Conservation (phyloP, 1,139 yeast species). For the Taphrina communis region DNA sequence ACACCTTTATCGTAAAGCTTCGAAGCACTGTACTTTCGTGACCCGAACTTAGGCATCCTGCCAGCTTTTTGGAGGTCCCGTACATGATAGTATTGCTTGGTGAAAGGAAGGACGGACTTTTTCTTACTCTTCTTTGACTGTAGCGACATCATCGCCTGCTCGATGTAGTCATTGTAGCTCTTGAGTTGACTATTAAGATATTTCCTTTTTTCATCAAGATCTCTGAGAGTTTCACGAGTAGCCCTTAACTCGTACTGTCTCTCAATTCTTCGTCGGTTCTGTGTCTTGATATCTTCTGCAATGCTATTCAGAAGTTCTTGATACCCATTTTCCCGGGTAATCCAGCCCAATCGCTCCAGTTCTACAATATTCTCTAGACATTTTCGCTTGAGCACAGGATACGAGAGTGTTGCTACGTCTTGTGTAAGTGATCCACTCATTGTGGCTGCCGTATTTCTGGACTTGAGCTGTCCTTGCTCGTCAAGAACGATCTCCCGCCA, state of each 20-base stretch:
- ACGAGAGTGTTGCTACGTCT: slow-evolving; percentile 57
- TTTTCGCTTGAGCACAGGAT: slow-evolving; percentile 75
- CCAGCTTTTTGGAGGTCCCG: slow-evolving; percentile 72
- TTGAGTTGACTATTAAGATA: slow-evolving; percentile 66
- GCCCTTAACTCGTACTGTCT: slow-evolving; percentile 67
- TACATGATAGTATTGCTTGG: slow-evolving; percentile 79
- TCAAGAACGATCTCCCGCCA: slow-evolving; percentile 63
- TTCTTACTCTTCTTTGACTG: slow-evolving; percentile 62
- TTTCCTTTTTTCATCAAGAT: slow-evolving; percentile 66
- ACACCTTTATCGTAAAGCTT: slow-evolving; percentile 76
- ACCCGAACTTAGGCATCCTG: slow-evolving; percentile 76
- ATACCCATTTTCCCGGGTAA: slow-evolving; percentile 72
- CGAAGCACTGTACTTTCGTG: slow-evolving; percentile 79
- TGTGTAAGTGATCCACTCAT: slow-evolving; percentile 35
- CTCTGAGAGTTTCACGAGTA: slow-evolving; percentile 65
- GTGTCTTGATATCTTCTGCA: slow-evolving; percentile 81
- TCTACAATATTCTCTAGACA: slow-evolving; percentile 79
- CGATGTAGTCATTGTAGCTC: slow-evolving; percentile 74
- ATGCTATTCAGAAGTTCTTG: slow-evolving; percentile 82
- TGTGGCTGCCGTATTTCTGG: slow-evolving; percentile 41
- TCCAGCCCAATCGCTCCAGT: slow-evolving; percentile 70
- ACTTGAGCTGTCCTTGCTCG: slow-evolving; percentile 54
- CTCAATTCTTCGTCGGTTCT: slow-evolving; percentile 69
- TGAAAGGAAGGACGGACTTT: slow-evolving; percentile 64
- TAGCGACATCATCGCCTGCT: slow-evolving; percentile 65